Conservation (phyloP, 176 grass and related monocot species). For the Panicum miliaceum region DNA sequence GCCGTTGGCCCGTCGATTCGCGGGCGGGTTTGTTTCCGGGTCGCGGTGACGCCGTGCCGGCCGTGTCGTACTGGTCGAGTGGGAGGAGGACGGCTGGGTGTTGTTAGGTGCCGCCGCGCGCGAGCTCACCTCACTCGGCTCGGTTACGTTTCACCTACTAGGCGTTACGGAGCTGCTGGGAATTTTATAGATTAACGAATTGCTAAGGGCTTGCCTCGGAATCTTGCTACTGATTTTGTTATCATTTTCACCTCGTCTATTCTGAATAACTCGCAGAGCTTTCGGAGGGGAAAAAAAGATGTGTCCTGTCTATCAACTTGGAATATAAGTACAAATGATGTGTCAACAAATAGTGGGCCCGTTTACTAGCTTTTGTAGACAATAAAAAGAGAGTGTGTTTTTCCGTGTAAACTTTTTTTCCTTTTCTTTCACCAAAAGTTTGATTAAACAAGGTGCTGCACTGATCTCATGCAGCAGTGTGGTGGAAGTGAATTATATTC, state of each 20-base stretch:
- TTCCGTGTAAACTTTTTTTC: neutral
- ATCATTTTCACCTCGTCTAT: neutral
- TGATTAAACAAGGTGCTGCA: neutral
- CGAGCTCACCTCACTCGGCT: neutral
- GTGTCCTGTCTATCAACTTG: neutral
- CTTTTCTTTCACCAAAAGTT: neutral
- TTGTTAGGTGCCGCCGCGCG: slow-evolving; percentile 18
- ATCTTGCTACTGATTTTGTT: neutral
- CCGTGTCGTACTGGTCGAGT: slow-evolving; percentile 15
- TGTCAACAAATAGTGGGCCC: neutral
- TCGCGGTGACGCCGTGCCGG: slow-evolving; percentile 14
- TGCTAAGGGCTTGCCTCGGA: neutral
- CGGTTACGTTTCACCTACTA: slow-evolving; percentile 43
- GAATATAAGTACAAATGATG: neutral
- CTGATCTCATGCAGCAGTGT: slow-evolving; percentile 30
- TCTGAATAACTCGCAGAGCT: slow-evolving; percentile 15
- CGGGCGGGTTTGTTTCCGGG: neutral
- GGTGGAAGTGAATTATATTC: neutral
- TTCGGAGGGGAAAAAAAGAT: neutral
- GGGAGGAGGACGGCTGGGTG: neutral
- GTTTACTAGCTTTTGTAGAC: neutral
- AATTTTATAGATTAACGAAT: neutral
- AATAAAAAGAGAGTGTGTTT: neutral
- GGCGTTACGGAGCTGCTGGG: neutral
- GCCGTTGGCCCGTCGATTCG: slow-evolving; percentile 48